Conservation (phyloP, 2,329 filamentous ascomycete species). For the Herpotrichia juniperi region DNA sequence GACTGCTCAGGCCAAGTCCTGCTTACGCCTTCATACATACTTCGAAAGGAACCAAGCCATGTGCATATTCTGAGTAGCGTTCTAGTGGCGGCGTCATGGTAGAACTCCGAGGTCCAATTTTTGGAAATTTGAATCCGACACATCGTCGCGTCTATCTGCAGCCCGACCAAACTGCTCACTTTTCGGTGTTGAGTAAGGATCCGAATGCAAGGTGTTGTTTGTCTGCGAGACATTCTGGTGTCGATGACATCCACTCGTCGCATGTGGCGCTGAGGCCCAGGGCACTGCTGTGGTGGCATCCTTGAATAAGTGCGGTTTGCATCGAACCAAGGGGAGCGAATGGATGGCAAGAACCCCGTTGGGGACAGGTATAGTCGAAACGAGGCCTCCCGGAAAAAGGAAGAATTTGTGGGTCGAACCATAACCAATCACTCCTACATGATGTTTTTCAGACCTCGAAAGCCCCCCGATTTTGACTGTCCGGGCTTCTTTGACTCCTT, state of each 20-base stretch:
- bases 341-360: background rate
- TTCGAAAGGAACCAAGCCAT: background rate
- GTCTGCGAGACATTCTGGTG: background rate
- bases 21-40: background rate
- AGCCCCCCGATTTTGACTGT: slow-evolving; percentile 43
- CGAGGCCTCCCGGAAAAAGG: background rate
- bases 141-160: background rate
- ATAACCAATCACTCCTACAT: slow-evolving; percentile 25
- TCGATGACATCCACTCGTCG: no score
- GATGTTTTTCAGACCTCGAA: slow-evolving; percentile 48
- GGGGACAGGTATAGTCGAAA: background rate
- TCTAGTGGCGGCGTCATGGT: background rate
- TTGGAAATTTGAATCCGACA: background rate
- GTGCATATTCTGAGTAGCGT: background rate
- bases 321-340: background rate
- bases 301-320: background rate
- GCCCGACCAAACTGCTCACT: background rate
- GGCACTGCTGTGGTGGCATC: background rate
- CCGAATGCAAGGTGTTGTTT: background rate
- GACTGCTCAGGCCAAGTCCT: no score
- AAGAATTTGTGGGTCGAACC: background rate
- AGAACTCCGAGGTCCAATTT: background rate
- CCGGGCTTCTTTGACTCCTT: slow-evolving; percentile 54
- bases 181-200: background rate
- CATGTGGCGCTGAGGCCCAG: no score